Percentiles rank a stretch among this genome's conserved stretches.
These are phyloP conservation scores for Albugo candida DNA, from an alignment of 352 stramenopile species.

Conservation along the genomic window DNA sequence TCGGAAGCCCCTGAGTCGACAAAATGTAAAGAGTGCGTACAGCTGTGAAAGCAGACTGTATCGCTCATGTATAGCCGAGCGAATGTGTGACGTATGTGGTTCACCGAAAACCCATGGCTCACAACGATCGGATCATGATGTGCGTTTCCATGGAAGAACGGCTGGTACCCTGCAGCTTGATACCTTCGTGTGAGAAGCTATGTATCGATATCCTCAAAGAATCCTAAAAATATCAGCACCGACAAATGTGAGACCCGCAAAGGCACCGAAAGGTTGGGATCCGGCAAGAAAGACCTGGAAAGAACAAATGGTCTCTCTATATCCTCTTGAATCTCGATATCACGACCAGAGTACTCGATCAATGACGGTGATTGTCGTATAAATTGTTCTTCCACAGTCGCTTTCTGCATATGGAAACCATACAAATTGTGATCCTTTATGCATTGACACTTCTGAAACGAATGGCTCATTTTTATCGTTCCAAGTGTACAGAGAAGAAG, in stretches of 20 bases:
- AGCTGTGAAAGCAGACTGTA: conserved; percentile 95
- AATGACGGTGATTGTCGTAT: conserved; percentile 36
- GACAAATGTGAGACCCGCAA: conserved; percentile 91
- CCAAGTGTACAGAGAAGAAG: conserved; percentile 92
- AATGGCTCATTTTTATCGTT: conserved; percentile 99
- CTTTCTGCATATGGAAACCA: conserved; percentile 94
- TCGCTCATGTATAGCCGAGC: conserved; percentile 81
- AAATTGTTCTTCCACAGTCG: conserved; percentile 86
- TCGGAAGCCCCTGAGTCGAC: conserved; percentile 33
- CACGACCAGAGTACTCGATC: conserved; percentile 10
- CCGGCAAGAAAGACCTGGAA: conserved; percentile 93
- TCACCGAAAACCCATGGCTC: conserved; percentile 98
- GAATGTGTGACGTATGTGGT: conserved; percentile 77
- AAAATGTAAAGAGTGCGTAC: conserved; percentile 73
- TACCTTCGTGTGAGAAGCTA: conserved; percentile 95
- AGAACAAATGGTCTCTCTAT: conserved; percentile 94
- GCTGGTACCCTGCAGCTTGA: conserved; percentile 90
- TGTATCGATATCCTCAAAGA: conserved; percentile 92
- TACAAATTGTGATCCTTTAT: conserved; percentile 99
- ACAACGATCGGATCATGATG: conserved; percentile 95
- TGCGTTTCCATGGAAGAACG: conserved; percentile 97
- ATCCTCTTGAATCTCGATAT: background rate
- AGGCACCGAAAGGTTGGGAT: conserved; percentile 91
- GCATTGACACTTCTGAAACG: conserved; percentile 98
- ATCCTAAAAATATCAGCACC: conserved; percentile 96